A percentile compares a stretch with the other conserved stretches of the same genome.
phyloP scores from a whole-genome alignment of 2,329 filamentous ascomycete genomes.

The Dothiorella sarmentorum region DNA sequence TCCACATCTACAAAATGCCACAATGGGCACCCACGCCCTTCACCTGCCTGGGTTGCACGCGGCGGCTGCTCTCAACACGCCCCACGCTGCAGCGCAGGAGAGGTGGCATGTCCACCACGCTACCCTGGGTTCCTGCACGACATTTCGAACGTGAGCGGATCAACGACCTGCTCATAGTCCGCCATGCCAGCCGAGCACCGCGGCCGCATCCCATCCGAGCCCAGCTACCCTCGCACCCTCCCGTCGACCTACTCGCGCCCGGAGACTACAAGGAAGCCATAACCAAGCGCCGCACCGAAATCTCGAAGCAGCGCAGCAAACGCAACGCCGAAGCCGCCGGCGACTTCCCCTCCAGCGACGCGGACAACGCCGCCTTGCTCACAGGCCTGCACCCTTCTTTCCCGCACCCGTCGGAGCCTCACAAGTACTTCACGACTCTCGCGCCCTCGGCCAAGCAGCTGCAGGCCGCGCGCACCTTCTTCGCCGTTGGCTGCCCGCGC shows the following conservation, averaged over 20 bases:
- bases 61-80: not conserved
- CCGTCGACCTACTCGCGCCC: not conserved
- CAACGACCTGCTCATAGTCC: not conserved
- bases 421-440: constrained; percentile 8
- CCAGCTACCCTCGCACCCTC: not conserved
- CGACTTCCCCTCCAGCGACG: not conserved
- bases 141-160: not conserved
- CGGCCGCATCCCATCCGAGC: not conserved
- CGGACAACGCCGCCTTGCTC: no score
- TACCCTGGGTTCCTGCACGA: not conserved
- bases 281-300: not conserved
- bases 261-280: not conserved
- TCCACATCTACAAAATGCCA: constrained; percentile 17
- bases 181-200: not conserved
- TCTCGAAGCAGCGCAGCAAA: not conserved
- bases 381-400: not conserved
- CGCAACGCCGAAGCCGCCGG: not conserved
- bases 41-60: constrained; percentile 25
- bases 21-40: constrained; percentile 21
- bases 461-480: constrained; percentile 43
- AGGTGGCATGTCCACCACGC: not conserved
- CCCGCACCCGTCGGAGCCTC: constrained; percentile 10
- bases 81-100: not conserved
- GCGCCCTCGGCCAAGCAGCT: constrained; percentile 37
- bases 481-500: constrained; percentile 43